Conservation (phyloP, 2,329 filamentous ascomycete genomes). For the Penicillium sp. region DNA sequence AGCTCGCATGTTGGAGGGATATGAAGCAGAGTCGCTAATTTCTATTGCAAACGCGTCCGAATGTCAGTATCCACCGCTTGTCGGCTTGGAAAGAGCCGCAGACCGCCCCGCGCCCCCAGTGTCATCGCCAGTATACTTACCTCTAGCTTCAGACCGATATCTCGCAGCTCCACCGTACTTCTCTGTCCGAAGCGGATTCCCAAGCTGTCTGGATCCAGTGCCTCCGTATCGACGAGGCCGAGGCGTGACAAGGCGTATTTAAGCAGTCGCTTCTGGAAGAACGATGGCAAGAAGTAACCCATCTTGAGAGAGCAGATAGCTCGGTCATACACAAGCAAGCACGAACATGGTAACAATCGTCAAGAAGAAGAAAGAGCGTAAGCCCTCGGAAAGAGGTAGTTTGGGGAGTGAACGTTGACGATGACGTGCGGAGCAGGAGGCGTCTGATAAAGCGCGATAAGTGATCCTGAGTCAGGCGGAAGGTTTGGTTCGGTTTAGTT, state of each 20-base stretch:
- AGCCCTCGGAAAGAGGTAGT: conserved; percentile 4
- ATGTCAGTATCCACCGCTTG: conserved; percentile 23
- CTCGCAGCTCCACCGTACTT: conserved; percentile 77
- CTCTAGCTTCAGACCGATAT: conserved; percentile 76
- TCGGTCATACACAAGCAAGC: conserved; percentile 28
- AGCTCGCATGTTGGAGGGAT: conserved; percentile 69
- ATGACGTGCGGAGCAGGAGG: conserved; percentile 32
- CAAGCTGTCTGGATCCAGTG: conserved; percentile 77
- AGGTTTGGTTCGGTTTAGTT: too few relatives aligned
- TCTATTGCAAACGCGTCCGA: conserved; percentile 49
- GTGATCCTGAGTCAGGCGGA: conserved; percentile 23
- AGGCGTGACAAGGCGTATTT: conserved; percentile 78
- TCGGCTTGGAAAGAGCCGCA: neutral
- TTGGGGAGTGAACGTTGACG: conserved; percentile 15
- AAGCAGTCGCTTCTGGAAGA: conserved; percentile 79
- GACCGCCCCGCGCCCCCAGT: conserved; percentile 3
- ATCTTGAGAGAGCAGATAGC: conserved; percentile 48
- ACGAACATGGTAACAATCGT: conserved; percentile 15
- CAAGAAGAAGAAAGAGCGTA: conserved; percentile 5
- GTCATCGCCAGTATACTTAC: conserved; percentile 46
- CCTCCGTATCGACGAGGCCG: conserved; percentile 82
- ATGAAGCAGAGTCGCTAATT: conserved; percentile 68
- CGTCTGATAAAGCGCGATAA: conserved; percentile 22
- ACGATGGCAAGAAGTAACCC: conserved; percentile 72
- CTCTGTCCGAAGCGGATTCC: conserved; percentile 78